These are phyloP conservation scores for Gnetum montanum DNA, from an alignment of 75 land plant species.

Conservation along the genomic window DNA sequence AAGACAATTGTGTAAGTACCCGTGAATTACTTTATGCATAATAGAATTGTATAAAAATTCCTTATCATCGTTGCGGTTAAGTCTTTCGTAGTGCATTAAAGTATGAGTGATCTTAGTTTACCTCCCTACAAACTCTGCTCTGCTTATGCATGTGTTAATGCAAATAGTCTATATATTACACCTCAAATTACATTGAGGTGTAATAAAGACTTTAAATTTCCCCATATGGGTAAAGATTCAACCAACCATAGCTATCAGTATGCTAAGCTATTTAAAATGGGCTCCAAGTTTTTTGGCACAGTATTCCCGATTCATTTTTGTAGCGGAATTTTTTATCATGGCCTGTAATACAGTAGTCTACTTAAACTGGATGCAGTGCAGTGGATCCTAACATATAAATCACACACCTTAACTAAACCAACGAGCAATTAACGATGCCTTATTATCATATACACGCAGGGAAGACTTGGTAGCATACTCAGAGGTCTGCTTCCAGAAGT, in stretches of 20 bases:
- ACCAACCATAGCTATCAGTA: too few relatives aligned
- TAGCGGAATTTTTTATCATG: neutral
- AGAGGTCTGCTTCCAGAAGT: constrained; percentile 8
- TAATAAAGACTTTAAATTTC: too few relatives aligned
- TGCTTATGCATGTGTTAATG: too few relatives aligned
- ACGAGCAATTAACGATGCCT: neutral
- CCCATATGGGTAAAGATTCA: too few relatives aligned
- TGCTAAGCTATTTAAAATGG: too few relatives aligned
- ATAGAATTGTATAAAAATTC: neutral
- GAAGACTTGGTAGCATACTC: neutral
- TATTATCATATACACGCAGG: neutral
- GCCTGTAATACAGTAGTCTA: neutral
- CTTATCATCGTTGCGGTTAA: neutral
- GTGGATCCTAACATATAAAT: neutral
- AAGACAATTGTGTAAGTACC: constrained; percentile 1
- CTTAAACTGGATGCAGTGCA: too few relatives aligned
- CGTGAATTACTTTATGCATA: neutral
- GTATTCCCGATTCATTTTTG: too few relatives aligned
- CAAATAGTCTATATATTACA: too few relatives aligned
- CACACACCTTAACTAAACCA: neutral
- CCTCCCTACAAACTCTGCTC: neutral
- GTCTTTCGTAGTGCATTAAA: neutral
- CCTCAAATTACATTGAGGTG: too few relatives aligned
- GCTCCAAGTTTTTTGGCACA: too few relatives aligned
- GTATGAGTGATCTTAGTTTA: too few relatives aligned